phyloP scores from a whole-genome alignment of 2,329 filamentous ascomycete genomes.

The Aspergillus fructus region DNA sequence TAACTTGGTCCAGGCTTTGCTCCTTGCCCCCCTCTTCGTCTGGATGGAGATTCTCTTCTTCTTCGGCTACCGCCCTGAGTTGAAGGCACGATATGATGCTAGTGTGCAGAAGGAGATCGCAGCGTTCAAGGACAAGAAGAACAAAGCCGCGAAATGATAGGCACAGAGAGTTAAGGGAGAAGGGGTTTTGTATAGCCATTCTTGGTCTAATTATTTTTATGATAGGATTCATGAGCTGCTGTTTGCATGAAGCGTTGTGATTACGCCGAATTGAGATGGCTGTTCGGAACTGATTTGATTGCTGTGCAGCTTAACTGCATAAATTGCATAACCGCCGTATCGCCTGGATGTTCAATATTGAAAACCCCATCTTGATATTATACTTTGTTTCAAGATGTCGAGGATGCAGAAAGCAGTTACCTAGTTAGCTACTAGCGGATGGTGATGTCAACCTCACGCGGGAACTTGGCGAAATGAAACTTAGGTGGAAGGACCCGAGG shows the following conservation, averaged over 20 bases:
- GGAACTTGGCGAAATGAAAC: not conserved
- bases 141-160: slow-evolving; percentile 23
- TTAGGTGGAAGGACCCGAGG: not conserved
- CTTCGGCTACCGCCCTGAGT: slow-evolving; percentile 83
- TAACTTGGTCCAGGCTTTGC: slow-evolving; percentile 86
- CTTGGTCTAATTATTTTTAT: not conserved
- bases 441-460: slow-evolving; percentile 1
- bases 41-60: slow-evolving; percentile 93
- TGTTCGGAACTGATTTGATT: not conserved
- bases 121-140: slow-evolving; percentile 65
- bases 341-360: not conserved
- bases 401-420: not conserved
- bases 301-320: not conserved
- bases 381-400: not conserved
- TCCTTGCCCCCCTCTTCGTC: slow-evolving; percentile 92
- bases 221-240: not conserved
- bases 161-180: not conserved
- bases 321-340: not conserved
- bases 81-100: slow-evolving; percentile 77
- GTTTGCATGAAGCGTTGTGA: not conserved
- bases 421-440: slow-evolving; percentile 15
- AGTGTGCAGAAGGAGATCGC: slow-evolving; percentile 73
- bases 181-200: not conserved
- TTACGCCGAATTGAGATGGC: no score
- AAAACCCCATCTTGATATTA: not conserved